Percentiles rank a stretch among this genome's conserved stretches.
phyloP scores from a whole-genome alignment of 768 basidiomycete species.

The Lyophyllum atratum region DNA sequence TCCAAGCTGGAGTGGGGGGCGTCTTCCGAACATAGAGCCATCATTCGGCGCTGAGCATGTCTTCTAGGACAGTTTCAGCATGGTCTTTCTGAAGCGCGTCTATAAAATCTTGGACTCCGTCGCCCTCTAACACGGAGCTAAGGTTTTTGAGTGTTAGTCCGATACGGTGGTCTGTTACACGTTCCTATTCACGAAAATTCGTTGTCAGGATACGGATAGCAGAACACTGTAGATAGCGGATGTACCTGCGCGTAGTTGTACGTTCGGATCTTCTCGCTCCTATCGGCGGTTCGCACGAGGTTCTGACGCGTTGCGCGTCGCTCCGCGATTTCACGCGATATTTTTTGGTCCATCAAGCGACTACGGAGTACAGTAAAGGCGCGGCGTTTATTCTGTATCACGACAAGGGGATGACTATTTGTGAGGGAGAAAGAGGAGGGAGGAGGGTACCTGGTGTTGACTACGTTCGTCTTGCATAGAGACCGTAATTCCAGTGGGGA shows the following conservation, averaged over 20 bases:
- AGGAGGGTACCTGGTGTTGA: constrained; percentile 78
- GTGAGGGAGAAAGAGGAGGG: not conserved
- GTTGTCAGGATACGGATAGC: not conserved
- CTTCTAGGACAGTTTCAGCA: constrained; percentile 39
- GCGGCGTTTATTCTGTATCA: constrained; percentile 78
- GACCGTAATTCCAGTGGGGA: constrained; percentile 91
- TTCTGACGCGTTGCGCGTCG: constrained; percentile 68
- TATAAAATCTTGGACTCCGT: constrained; percentile 59
- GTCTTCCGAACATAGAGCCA: not conserved
- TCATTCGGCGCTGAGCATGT: constrained; percentile 10
- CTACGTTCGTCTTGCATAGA: constrained; percentile 98
- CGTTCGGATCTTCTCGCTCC: constrained; percentile 94
- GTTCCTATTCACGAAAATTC: constrained; percentile 52
- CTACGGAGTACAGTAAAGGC: constrained; percentile 90
- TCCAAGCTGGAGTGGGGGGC: not conserved
- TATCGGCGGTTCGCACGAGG: constrained; percentile 79
- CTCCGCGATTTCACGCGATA: constrained; percentile 68
- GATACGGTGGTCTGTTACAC: constrained; percentile 91
- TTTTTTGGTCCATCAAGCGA: constrained; percentile 79
- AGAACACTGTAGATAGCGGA: not conserved
- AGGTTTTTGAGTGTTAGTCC: constrained; percentile 75
- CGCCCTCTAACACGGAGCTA: constrained; percentile 64
- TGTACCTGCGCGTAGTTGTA: constrained; percentile 89
- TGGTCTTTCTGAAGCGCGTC: constrained; percentile 57
- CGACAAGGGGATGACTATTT: not conserved